These are phyloP conservation scores for Silene latifolia DNA, from an alignment of 148 eudicot species.

Conservation along the genomic window DNA sequence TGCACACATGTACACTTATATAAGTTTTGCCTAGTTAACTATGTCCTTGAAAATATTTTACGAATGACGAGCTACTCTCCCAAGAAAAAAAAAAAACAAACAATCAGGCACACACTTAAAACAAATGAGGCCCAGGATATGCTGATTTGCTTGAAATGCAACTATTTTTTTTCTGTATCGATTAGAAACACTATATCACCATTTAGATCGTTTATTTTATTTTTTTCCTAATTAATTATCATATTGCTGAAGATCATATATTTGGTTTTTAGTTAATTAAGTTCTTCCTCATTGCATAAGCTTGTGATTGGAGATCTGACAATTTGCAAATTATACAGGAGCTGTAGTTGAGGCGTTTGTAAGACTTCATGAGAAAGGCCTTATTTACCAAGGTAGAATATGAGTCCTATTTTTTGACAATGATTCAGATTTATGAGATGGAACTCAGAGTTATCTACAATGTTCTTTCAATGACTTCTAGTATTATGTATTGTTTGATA, in stretches of 20 bases:
- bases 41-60: too few relatives aligned
- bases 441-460: neutral
- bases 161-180: neutral
- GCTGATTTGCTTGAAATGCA: neutral
- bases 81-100: too few relatives aligned
- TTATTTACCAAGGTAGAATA: conserved; percentile 80
- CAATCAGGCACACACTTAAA: too few relatives aligned
- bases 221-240: neutral
- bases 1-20: too few relatives aligned
- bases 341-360: conserved; percentile 95
- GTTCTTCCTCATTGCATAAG: neutral
- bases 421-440: conserved; percentile 1
- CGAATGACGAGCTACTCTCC: too few relatives aligned
- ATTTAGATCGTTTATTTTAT: neutral
- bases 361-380: conserved; percentile 96
- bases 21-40: too few relatives aligned
- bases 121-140: too few relatives aligned
- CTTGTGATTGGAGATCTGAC: conserved; percentile 6
- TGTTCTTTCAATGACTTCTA: neutral
- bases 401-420: neutral
- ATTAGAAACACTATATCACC: neutral
- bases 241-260: neutral
- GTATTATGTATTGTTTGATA: neutral
- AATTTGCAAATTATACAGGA: conserved; percentile 46
- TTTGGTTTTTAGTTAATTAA: neutral